Conservation (phyloP, 2,329 filamentous ascomycete species). For the Aspergillus brunneoviolaceus region DNA sequence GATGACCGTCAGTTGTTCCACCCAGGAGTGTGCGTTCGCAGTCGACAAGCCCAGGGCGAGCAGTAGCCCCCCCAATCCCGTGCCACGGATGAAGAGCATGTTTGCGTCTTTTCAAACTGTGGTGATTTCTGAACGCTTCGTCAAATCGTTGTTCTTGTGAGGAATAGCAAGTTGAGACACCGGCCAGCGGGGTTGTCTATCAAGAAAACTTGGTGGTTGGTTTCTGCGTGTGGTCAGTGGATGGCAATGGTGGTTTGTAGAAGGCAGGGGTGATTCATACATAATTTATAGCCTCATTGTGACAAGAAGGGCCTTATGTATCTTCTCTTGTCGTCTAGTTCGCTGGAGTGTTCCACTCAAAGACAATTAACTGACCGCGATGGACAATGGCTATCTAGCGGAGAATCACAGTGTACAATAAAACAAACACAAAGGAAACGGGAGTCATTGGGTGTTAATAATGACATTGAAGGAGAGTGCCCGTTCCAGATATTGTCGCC, state of each 20-base stretch:
- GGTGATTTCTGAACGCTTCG: not conserved
- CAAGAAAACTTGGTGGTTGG: not conserved
- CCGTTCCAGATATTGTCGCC: constrained; percentile 3
- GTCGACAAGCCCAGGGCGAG: constrained; percentile 30
- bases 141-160: not conserved
- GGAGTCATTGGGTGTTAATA: not conserved
- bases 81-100: constrained; percentile 8
- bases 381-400: not conserved
- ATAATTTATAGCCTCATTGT: constrained; percentile 13
- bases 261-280: not conserved
- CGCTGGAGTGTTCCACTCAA: not conserved
- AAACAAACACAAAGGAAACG: not conserved
- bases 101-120: not conserved
- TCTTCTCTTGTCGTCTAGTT: not conserved
- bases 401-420: not conserved
- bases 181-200: constrained; percentile 17
- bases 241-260: not conserved
- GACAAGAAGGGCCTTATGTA: not conserved
- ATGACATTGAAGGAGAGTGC: not conserved
- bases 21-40: constrained; percentile 70
- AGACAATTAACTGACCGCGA: not conserved
- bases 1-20: constrained; percentile 73
- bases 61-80: constrained; percentile 16
- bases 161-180: constrained; percentile 10
- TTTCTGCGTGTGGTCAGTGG: constrained; percentile 8